These are phyloP conservation scores for Vitis hybrid DNA, from an alignment of 177 flowering plant species.

Conservation along the genomic window DNA sequence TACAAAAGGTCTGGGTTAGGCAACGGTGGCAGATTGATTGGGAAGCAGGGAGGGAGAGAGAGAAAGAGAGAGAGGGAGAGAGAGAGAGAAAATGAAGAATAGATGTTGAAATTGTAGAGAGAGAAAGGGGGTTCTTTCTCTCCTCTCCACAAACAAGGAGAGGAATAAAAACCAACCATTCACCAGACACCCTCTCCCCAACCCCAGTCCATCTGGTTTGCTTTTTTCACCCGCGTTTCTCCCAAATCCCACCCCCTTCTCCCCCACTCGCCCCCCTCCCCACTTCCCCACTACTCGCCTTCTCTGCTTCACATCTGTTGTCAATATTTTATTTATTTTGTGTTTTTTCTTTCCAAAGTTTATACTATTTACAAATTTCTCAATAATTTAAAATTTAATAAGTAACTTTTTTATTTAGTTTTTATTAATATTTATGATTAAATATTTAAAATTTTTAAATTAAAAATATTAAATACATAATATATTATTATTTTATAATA, in stretches of 20 bases:
- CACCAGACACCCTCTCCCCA: conserved; percentile 22
- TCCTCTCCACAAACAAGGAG: conserved; percentile 35
- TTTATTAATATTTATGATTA: too few relatives aligned
- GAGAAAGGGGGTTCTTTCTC: conserved; percentile 23
- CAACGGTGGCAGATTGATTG: not conserved
- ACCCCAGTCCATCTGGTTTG: conserved; percentile 10
- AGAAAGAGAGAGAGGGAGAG: conserved; percentile 18
- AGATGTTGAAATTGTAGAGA: not conserved
- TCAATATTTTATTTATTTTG: not conserved
- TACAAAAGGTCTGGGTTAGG: not conserved
- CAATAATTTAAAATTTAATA: too few relatives aligned
- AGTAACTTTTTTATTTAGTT: too few relatives aligned
- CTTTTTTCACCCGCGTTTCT: conserved; percentile 26
- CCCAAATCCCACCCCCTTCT: not conserved
- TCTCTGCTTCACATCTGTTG: not conserved
- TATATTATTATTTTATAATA: too few relatives aligned
- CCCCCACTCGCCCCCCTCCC: conserved; percentile 4
- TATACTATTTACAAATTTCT: too few relatives aligned
- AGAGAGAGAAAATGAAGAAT: conserved; percentile 12
- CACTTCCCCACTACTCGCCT: not conserved
- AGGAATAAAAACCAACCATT: conserved; percentile 54
- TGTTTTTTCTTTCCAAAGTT: too few relatives aligned
- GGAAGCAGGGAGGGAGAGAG: conserved; percentile 1
- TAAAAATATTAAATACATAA: too few relatives aligned
- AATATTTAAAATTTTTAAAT: too few relatives aligned